Conservation (phyloP, 805 yeast species). For the Spathaspora arborariae region DNA sequence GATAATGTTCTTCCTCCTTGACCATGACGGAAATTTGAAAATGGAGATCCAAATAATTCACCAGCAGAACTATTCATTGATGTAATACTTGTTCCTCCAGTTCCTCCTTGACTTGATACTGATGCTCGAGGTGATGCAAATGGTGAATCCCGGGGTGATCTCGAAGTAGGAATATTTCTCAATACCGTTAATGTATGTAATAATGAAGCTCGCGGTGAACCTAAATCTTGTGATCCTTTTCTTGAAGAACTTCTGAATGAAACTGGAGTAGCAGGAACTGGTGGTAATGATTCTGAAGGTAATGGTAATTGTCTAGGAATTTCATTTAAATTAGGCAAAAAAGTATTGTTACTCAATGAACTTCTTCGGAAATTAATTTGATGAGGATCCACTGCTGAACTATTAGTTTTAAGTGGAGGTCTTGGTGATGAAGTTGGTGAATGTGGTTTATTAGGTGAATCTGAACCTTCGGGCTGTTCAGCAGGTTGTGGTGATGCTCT, state of each 20-base stretch:
- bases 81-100: not conserved
- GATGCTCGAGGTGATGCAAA: constrained; percentile 49
- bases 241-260: constrained; percentile 34
- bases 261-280: constrained; percentile 33
- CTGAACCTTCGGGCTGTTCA: not conserved
- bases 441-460: not conserved
- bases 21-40: constrained; percentile 18
- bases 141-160: constrained; percentile 37
- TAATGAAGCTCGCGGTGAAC: constrained; percentile 39
- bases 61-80: constrained; percentile 2
- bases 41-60: constrained; percentile 11
- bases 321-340: constrained; percentile 30
- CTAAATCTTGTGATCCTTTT: constrained; percentile 31
- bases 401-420: constrained; percentile 4
- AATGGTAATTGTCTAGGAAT: constrained; percentile 57
- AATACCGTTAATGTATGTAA: constrained; percentile 38
- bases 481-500: constrained; percentile 8
- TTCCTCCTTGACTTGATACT: constrained; percentile 29
- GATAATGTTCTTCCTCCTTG: constrained; percentile 2
- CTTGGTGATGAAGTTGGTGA: not conserved
- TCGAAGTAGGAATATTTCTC: constrained; percentile 32
- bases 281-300: constrained; percentile 52
- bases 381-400: constrained; percentile 24
- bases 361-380: constrained; percentile 13
- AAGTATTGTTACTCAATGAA: constrained; percentile 21